Evolutionary conservation across 2,329 filamentous ascomycete species (phyloP), one percentile per base, ranked within the genome.

Genomic region (Ceratocystis destructans): DNA sequence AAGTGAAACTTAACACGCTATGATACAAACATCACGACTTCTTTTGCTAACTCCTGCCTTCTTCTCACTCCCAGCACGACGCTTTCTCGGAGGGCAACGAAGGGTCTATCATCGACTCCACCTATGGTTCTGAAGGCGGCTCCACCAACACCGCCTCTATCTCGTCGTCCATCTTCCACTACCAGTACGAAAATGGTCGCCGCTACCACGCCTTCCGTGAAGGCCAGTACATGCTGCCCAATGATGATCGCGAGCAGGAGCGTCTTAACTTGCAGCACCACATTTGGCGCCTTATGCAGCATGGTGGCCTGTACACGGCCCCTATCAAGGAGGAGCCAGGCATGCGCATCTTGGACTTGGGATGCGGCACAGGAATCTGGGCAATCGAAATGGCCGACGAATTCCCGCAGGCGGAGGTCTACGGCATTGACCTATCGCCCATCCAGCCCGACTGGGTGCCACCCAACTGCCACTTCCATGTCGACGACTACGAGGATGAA

Each of bases 351-450:
- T 75, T 85, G 8, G 82, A 85, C 70, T 75, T 85, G 8, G 82
- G 83, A 61, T 84, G 81, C 5, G 85, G 85, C 17, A 84, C 82
- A 0, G 84, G 84, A 1, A 83, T 84, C 66, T 87, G 84, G 73
- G 73, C 70, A 6, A 71, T 71, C 1, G 71, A 71, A 7, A 70
- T 87, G 75, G 81, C 81, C 70, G 79, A 82, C 69, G 71, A 77
- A 68, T 77, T 74, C 68, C 74, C 76, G 2, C 68, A 69, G 2
- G 72, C 75, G 0, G 69, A 70, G 5, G 73, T 78, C 8, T 71
- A 76, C 22, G 83, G 82, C 10, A 77, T 82, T 5, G 83, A 85
- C 71, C 76, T 86, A 1, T 82, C 80, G 12, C 82, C 82, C 0
- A 83, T 84, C 50, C 82, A 85, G 71, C 82, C 82, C 1, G 76